Evolutionary conservation across 495 filamentous ascomycete genomes (phyloP).

Genomic region (Clohesyomyces aquaticus): DNA sequence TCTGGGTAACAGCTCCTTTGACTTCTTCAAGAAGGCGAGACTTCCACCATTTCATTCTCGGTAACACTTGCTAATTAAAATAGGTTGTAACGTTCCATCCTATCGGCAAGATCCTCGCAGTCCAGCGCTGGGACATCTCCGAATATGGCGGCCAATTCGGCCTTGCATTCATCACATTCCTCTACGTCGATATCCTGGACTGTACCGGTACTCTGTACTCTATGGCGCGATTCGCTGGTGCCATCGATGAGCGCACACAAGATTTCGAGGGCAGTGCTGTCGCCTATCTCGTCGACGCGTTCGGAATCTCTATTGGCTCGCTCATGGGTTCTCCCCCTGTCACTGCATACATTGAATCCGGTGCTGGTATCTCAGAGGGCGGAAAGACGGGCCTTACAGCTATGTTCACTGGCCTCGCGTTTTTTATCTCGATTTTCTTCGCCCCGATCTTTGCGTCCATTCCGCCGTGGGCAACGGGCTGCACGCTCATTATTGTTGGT

Average conservation of each 20-base stretch:
- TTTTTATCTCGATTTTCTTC: constrained; percentile 86
- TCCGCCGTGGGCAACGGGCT: constrained; percentile 81
- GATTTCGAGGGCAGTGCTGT: constrained; percentile 80
- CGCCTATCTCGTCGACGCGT: constrained; percentile 78
- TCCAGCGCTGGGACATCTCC: constrained; percentile 69
- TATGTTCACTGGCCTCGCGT: constrained; percentile 73
- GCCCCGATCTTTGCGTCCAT: constrained; percentile 85
- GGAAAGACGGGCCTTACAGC: constrained; percentile 81
- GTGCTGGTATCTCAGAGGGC: constrained; percentile 82
- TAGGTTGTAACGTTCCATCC: constrained; percentile 74
- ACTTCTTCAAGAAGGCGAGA: constrained; percentile 72
- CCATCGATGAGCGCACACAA: constrained; percentile 71
- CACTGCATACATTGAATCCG: constrained; percentile 81
- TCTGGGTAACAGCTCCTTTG: constrained; percentile 66
- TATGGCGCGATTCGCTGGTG: constrained; percentile 76
- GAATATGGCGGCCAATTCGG: constrained; percentile 70
- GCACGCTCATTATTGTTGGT: constrained; percentile 73
- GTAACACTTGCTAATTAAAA: background rate
- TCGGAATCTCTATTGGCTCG: constrained; percentile 75
- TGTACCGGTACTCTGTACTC: constrained; percentile 78
- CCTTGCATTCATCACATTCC: constrained; percentile 78
- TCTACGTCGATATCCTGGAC: constrained; percentile 84
- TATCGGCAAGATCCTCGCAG: constrained; percentile 66
- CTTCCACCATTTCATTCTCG: background rate
- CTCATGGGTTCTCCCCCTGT: constrained; percentile 75